Evolutionary conservation across 2,329 filamentous ascomycete species (phyloP), one percentile per base, ranked within the genome.

Genomic region (Elsinoe arachidis): DNA sequence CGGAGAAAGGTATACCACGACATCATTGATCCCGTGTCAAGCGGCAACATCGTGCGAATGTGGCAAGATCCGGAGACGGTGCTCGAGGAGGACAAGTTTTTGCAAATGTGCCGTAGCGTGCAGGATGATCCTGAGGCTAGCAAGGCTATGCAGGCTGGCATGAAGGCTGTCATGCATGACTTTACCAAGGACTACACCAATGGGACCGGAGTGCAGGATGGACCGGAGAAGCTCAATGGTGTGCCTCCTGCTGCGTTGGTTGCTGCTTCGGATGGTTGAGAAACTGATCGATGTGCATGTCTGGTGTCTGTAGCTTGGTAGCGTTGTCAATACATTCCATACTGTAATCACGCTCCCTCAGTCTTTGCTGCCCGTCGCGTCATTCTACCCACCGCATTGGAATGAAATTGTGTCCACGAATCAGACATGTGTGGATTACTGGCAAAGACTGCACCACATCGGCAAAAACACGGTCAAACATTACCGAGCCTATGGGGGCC

Each of bases 1-100:
- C 61, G 70, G 7, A 62, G 66, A 5, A 58, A 68, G n/a, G 69
- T 65, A 41, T 74, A 72, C 49, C 46, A 63, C 1, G 57, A 63
- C 1, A 62, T 68, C 0, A 66, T 72, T 2, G 71, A 73, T 53
- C 61, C 61, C 12, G 57, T 63, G 5, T 63, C 61, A 17, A 61
- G 58, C 34, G 46, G 57, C 11, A 63, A 63, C 35, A 52, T 63
- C 15, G n/a, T 57, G 26, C 58, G 61, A 1, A 38, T 63, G 38
- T 61, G 60, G 61, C 56, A 58, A 43, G 43, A 34, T 38, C 39
- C 39, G 23, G 60, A 57, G 5, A 53, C 59, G n/a, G 34, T 35
- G 3, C 59, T 63, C 26, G 61, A 63, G 57, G 44, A 56, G 3
- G 61, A 63, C 41, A 49, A 61, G 17, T 63, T 63, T 43, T 55